Conservation (phyloP, 139 green algal species). For the Auxenochlorella pyrenoidosa region DNA sequence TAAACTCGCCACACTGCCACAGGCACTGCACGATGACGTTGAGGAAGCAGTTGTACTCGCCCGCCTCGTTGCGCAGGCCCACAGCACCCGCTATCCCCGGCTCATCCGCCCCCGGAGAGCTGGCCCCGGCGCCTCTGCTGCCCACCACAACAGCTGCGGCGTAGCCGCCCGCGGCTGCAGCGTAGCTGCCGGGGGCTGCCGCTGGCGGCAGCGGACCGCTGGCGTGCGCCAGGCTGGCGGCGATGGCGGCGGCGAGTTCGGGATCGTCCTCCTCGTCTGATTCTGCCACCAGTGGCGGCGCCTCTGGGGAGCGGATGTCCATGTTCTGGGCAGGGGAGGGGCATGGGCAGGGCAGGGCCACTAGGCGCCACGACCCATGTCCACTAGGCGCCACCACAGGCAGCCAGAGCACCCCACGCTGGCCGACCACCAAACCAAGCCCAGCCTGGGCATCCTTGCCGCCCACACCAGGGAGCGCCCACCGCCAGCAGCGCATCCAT, state of each 20-base stretch:
- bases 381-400: background rate
- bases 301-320: background rate
- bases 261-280: background rate
- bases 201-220: background rate
- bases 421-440: no score
- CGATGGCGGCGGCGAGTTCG: background rate
- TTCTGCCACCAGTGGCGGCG: background rate
- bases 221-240: slow-evolving; percentile 5
- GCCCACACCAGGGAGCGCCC: background rate
- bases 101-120: background rate
- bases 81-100: background rate
- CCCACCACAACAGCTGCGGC: background rate
- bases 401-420: background rate
- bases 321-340: background rate
- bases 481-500: slow-evolving; percentile 3
- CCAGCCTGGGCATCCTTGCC: background rate
- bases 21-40: slow-evolving; percentile 87
- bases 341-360: background rate
- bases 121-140: background rate
- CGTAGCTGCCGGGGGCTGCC: background rate
- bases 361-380: no score
- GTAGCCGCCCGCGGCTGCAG: background rate
- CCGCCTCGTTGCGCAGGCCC: slow-evolving; percentile 34
- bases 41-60: slow-evolving; percentile 92
- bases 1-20: slow-evolving; percentile 7